These are phyloP conservation scores for California macrophylla DNA, from an alignment of 441 rosid genomes.

Conservation along the genomic window DNA sequence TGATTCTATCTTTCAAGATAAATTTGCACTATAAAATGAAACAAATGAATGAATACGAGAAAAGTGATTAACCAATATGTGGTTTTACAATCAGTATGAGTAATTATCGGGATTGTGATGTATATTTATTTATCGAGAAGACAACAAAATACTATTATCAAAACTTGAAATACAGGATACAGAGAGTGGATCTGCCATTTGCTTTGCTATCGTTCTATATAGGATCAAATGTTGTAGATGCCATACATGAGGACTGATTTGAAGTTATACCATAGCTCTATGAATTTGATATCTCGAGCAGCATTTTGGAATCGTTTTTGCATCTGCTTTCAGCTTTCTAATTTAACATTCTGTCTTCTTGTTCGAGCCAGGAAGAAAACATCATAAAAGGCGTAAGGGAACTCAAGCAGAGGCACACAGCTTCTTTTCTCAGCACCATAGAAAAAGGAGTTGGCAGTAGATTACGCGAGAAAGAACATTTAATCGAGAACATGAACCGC, in stretches of 20 bases:
- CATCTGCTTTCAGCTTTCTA: no score
- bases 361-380: slow-evolving; percentile 40
- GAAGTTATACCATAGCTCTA: not conserved
- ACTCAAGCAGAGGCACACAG: slow-evolving; percentile 37
- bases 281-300: not conserved
- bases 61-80: not conserved
- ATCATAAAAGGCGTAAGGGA: slow-evolving; percentile 43
- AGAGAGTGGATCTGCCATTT: not conserved
- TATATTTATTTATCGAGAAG: no score
- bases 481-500: slow-evolving; percentile 42
- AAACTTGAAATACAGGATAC: not conserved
- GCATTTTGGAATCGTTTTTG: not conserved
- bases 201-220: not conserved
- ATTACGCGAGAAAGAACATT: slow-evolving; percentile 48
- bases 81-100: not conserved
- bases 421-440: slow-evolving; percentile 36
- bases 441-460: slow-evolving; percentile 46
- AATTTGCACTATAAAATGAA: not conserved
- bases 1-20: not conserved
- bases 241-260: not conserved
- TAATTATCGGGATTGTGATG: not conserved
- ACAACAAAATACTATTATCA: not conserved
- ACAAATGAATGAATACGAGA: not conserved
- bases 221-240: not conserved
- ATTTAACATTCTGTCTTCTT: slow-evolving; percentile 8